A percentile compares a stretch with the other conserved stretches of the same genome.
These are phyloP conservation scores for Pseudopediastrum boryanum DNA, from an alignment of 139 green algal species.

Conservation along the genomic window DNA sequence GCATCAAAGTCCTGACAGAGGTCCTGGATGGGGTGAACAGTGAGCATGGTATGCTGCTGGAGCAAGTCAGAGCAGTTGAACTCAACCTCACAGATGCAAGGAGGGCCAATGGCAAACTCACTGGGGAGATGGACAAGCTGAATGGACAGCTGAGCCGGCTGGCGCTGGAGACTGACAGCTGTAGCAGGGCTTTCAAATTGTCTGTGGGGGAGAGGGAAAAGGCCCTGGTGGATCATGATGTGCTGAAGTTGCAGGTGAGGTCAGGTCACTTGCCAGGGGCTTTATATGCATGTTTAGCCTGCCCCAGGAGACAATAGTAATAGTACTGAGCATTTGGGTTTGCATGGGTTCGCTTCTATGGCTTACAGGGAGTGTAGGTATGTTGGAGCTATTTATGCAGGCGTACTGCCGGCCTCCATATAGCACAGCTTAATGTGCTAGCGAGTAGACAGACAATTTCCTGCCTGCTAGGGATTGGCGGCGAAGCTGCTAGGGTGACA, in stretches of 20 bases:
- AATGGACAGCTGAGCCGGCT: conserved; percentile 63
- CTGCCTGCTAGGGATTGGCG: no score
- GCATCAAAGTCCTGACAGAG: conserved; percentile 66
- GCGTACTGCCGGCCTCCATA: no score
- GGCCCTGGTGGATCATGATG: conserved; percentile 82
- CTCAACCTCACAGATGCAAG: conserved; percentile 67
- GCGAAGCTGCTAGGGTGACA: no score
- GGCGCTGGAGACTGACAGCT: conserved; percentile 68
- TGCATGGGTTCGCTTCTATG: no score
- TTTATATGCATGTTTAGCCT: no score
- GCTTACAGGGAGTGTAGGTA: no score
- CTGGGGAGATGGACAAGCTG: conserved; percentile 46
- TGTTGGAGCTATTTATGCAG: no score
- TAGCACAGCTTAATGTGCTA: no score
- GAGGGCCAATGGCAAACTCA: conserved; percentile 38
- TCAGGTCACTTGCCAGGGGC: background rate
- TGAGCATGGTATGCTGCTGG: conserved; percentile 74
- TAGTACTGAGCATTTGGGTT: no score
- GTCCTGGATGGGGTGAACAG: conserved; percentile 61
- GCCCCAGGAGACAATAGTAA: no score
- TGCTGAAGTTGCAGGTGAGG: conserved; percentile 74
- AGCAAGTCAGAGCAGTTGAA: conserved; percentile 70
- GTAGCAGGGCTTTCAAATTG: conserved; percentile 32
- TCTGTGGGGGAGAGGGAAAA: conserved; percentile 73
- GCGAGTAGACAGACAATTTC: no score